Conservation (phyloP, 2,329 filamentous ascomycete species). For the Phoma herbarum region DNA sequence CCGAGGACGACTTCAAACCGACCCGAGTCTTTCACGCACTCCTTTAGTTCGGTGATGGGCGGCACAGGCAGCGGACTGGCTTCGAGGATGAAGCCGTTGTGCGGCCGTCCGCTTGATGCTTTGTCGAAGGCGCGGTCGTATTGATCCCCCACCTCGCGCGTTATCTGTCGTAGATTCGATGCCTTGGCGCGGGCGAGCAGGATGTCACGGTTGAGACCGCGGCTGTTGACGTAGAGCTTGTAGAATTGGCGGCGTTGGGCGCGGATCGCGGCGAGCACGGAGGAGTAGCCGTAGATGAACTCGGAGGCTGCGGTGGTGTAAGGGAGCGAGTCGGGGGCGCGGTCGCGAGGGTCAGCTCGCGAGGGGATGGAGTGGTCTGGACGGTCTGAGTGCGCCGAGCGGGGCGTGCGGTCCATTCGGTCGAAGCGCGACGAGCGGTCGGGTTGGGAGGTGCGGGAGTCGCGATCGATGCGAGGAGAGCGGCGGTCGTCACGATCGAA, state of each 20-base stretch:
- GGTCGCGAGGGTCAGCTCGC: constrained; percentile 8
- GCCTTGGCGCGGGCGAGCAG: constrained; percentile 33
- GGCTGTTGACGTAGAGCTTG: constrained; percentile 74
- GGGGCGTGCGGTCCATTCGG: background rate
- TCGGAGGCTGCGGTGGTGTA: constrained; percentile 89
- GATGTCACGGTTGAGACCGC: constrained; percentile 31
- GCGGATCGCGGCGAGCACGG: constrained; percentile 80
- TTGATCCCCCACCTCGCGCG: constrained; percentile 64
- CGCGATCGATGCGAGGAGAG: constrained; percentile 10
- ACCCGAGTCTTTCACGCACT: constrained; percentile 54
- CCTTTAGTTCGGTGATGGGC: constrained; percentile 68
- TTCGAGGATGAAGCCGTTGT: constrained; percentile 91
- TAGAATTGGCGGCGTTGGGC: constrained; percentile 77
- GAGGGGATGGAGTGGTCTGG: constrained; percentile 6
- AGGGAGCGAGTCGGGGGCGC: constrained; percentile 59
- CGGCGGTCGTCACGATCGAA: constrained; percentile 4
- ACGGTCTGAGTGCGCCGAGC: background rate
- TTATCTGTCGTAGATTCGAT: constrained; percentile 31
- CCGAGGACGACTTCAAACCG: constrained; percentile 56
- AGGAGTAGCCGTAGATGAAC: constrained; percentile 86
- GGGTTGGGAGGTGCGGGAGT: constrained; percentile 4
- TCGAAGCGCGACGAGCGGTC: constrained; percentile 2
- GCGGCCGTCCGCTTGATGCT: constrained; percentile 81
- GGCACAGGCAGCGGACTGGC: constrained; percentile 80
- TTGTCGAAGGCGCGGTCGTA: constrained; percentile 79